phyloP scores from a whole-genome alignment of 2,329 filamentous ascomycete species.

The Colletotrichum sp. region DNA sequence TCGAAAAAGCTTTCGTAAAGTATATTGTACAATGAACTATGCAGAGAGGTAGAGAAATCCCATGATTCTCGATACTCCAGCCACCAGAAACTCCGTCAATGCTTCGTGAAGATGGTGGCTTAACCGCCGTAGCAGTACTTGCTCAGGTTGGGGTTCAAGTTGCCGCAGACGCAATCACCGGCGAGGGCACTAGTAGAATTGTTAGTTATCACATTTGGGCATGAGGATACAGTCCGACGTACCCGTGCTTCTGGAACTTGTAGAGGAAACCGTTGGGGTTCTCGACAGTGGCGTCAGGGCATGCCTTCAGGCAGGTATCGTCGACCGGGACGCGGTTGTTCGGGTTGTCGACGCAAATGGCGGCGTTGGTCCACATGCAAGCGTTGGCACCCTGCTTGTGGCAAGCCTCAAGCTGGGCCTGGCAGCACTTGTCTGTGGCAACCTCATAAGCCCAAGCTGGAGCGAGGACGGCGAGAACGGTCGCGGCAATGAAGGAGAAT shows the following conservation, averaged over 20 bases:
- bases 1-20: neutral
- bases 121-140: neutral
- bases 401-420: neutral
- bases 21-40: neutral
- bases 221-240: neutral
- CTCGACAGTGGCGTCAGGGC: neutral
- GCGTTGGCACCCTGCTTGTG: neutral
- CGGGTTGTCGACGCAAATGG: neutral
- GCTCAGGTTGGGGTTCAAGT: neutral
- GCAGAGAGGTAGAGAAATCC: accelerated
- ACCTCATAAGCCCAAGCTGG: neutral
- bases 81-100: neutral
- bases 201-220: neutral
- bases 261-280: neutral
- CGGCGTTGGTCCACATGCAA: neutral
- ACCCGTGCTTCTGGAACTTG: neutral
- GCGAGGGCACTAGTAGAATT: neutral
- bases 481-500: neutral
- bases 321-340: neutral
- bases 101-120: neutral
- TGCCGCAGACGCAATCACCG: neutral
- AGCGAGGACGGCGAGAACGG: neutral
- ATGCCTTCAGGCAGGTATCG: neutral
- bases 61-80: neutral
- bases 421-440: neutral